These are phyloP conservation scores for Penicillium alfredii DNA, from an alignment of 495 filamentous ascomycete species.

Conservation along the genomic window DNA sequence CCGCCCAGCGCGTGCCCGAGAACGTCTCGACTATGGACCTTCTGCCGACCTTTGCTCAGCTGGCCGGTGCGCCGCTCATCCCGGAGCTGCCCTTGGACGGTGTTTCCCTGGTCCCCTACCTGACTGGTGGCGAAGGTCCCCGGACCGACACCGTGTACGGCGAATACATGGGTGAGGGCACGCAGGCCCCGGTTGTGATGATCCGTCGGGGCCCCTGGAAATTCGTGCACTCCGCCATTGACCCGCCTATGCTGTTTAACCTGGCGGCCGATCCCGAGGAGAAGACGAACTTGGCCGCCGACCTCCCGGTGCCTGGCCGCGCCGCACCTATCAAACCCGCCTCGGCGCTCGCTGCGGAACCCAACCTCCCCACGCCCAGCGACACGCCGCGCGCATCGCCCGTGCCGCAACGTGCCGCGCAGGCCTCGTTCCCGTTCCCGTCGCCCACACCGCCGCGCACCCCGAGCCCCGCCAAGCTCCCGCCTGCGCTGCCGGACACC, in stretches of 20 bases:
- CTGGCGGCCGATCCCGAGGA: slow-evolving; percentile 67
- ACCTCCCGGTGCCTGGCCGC: slow-evolving; percentile 25
- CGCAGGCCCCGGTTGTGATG: slow-evolving; percentile 83
- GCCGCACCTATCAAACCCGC: slow-evolving; percentile 7
- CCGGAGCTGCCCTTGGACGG: slow-evolving; percentile 70
- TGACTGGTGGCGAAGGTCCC: slow-evolving; percentile 50
- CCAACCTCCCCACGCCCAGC: slow-evolving; percentile 36
- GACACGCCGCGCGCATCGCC: slow-evolving; percentile 34
- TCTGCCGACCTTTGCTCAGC: slow-evolving; percentile 73
- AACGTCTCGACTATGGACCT: slow-evolving; percentile 85
- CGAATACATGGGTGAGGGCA: slow-evolving; percentile 87
- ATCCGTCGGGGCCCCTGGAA: slow-evolving; percentile 79
- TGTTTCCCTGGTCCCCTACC: slow-evolving; percentile 61
- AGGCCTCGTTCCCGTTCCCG: slow-evolving; percentile 35
- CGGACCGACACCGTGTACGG: slow-evolving; percentile 71
- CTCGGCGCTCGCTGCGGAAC: too few species aligned
- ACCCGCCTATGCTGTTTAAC: slow-evolving; percentile 75
- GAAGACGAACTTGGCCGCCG: slow-evolving; percentile 58
- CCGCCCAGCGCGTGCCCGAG: slow-evolving; percentile 59
- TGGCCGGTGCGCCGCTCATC: slow-evolving; percentile 62
- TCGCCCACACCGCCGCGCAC: slow-evolving; percentile 33
- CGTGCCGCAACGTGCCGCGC: slow-evolving; percentile 26
- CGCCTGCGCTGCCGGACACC: slow-evolving; percentile 29
- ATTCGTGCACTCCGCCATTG: slow-evolving; percentile 72
- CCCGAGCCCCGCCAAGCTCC: slow-evolving; percentile 30